Base-by-base conservation (phyloP, 176 grass and related monocot genomes). In the Raddia distichophylla region DNA sequence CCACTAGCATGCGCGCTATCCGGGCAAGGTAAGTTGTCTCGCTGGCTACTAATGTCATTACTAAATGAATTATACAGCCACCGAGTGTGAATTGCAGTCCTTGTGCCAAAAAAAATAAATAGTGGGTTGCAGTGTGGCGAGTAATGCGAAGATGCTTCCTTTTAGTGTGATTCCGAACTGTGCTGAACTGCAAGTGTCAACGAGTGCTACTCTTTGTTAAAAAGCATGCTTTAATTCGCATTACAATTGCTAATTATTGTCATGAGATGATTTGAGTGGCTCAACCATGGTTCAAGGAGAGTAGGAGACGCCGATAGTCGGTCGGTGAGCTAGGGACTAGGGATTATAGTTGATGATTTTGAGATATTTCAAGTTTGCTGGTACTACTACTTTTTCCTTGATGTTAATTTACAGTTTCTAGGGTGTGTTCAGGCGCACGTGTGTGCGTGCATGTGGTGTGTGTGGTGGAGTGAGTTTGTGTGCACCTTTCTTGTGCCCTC, bases 1-100 rank as follows among this genome's bases (percentile, higher is more conserved):
- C 96, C 37, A 99, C 96, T 45, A 99, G 93, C 88, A 95, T 99
- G 93, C 88, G 96, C 57, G 96, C 93, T 73, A 95, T 99, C 22
- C 86, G 96, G 35, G 93, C 96, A 72, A 95, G 96, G 93, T 98
- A 12, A 91, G 81, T 85, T 20, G 60, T 11, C 34, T 86, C 34
- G 35, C 40, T 44, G 46, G 2, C 53, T 79, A 15, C 54, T 73
- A 34, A 78, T 65, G 52, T 44, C 61, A 50, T 50, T 59, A n/a
- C n/a, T 40, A 49, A 53, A 33, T 60, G 8, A 60, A 20, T 77
- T 48, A 13, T 66, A 17, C 20, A 55, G 40, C 19, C 22, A 35
- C 17, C 57, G 49, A 66, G 35, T 44, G 42, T 67, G 50, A 9
- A 14, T 64, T 55, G 18, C 12, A 18, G 8, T 65, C 27, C 27